Conservation (phyloP, 2,329 filamentous ascomycete genomes). For the Grosmannia huntii region DNA sequence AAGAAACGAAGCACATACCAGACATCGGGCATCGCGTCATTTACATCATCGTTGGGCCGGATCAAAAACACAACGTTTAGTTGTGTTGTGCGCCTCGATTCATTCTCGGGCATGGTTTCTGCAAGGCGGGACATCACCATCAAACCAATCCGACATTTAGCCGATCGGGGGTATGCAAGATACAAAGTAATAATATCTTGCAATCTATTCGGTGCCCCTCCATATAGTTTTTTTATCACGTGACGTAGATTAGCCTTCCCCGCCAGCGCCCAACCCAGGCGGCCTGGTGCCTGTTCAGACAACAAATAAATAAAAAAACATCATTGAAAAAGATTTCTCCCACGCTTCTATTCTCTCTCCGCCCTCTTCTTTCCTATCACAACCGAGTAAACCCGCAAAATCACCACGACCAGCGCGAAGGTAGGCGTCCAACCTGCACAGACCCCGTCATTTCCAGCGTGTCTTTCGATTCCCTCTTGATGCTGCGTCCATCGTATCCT, state of each 20-base stretch:
- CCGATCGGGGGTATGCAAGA: not conserved
- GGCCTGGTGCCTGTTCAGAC: conserved; percentile 8
- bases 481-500: not conserved
- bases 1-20: not conserved
- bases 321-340: conserved; percentile 13
- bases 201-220: not conserved
- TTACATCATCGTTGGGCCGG: not conserved
- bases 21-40: not conserved
- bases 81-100: not conserved
- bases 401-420: conserved; percentile 6
- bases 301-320: conserved; percentile 11
- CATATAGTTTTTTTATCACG: conserved; percentile 5
- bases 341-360: not conserved
- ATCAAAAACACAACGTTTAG: not conserved
- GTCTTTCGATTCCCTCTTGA: not conserved
- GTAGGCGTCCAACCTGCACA: conserved; percentile 1
- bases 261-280: conserved; percentile 9
- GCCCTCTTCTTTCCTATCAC: conserved; percentile 2
- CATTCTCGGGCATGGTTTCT: not conserved
- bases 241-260: conserved; percentile 3
- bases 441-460: not conserved
- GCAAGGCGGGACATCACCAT: not conserved
- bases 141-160: not conserved
- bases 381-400: conserved; percentile 2
- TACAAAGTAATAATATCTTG: too few species aligned